Evolutionary conservation across 176 grass and related monocot genomes (phyloP), one percentile per base, ranked within the genome.

Genomic region (Microstegium vimineum): DNA sequence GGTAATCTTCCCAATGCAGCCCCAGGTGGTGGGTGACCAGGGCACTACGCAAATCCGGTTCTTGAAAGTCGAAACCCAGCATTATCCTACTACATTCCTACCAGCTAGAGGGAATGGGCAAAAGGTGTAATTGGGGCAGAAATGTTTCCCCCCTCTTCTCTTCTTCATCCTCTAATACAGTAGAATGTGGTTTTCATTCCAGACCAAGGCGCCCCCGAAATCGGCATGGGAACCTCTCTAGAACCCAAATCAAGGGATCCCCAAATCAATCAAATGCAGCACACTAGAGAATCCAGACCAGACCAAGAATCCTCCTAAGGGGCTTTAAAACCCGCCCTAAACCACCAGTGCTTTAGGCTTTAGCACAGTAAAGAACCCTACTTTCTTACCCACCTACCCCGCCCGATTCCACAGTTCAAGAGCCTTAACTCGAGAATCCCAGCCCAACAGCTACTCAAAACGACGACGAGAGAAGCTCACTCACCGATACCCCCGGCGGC

Each of bases 291-390:
- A 42, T 5, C n/a, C 79, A 81, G 4, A 30, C 16, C n/a, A 62
- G 18, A 20, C 65, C 35, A 46, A 75, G 23, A 38, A 78, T n/a
- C 64, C 26, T 1, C 14, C 41, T n/a, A 4, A 9, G 25, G 32
- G 67, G n/a, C n/a, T 41, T 41, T 43, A 52, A 72, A 85, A 59
- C 83, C 64, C 45, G 25, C 37, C 8, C 40, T 34, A 52, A 83
- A 75, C 61, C 30, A 65, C 71, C 61, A 52, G 9, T n/a, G n/a
- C n/a, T n/a, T n/a, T n/a, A n/a, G 22, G 37, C 10, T 10, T 77
- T 62, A 71, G 13, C 60, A 33, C 74, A 69, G 17, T 26, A 59
- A 84, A 84, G 73, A 84, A 60, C 34, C 7, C 25, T 60, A 56
- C 46, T 69, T 78, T 62, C 47, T 17, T 61, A 25, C n/a, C n/a